phyloP scores from a whole-genome alignment of 1,139 yeast genomes.

The Saccharomyces hybrid region DNA sequence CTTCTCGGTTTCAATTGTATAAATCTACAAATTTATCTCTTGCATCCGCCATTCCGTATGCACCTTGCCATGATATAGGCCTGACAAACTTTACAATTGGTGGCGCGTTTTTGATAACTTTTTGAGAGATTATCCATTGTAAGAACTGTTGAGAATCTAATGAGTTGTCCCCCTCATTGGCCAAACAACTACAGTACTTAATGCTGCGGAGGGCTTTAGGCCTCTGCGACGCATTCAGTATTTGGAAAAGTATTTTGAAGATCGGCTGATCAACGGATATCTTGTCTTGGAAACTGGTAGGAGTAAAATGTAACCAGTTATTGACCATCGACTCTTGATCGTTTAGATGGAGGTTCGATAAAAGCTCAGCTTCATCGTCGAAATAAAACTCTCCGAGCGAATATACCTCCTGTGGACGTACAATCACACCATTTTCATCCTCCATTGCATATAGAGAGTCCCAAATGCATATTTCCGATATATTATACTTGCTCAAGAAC shows the following conservation, averaged over 20 bases:
- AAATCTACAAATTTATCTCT: background rate
- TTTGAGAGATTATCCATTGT: conserved; percentile 10
- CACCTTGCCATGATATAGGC: conserved; percentile 81
- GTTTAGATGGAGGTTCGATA: conserved; percentile 14
- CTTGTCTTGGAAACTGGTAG: conserved; percentile 23
- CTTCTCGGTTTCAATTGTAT: background rate
- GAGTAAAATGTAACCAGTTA: conserved; percentile 22
- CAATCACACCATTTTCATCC: conserved; percentile 5
- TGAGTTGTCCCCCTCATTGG: conserved; percentile 86
- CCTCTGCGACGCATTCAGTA: conserved; percentile 15
- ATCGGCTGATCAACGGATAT: conserved; percentile 25
- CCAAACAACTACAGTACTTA: conserved; percentile 39
- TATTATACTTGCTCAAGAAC: conserved; percentile 36
- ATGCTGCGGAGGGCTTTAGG: conserved; percentile 12
- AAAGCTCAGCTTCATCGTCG: conserved; percentile 19
- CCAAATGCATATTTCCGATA: conserved; percentile 47
- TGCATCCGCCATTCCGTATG: conserved; percentile 60
- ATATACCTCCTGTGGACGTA: conserved; percentile 21
- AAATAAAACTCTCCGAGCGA: conserved; percentile 20
- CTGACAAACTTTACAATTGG: conserved; percentile 34
- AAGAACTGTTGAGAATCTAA: conserved; percentile 61
- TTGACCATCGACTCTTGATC: conserved; percentile 14
- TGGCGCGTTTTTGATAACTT: conserved; percentile 16
- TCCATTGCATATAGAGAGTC: conserved; percentile 68
- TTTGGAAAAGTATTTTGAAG: conserved; percentile 26